phyloP scores from a whole-genome alignment of 2,329 filamentous ascomycete genomes.

The Fusarium irregulare region DNA sequence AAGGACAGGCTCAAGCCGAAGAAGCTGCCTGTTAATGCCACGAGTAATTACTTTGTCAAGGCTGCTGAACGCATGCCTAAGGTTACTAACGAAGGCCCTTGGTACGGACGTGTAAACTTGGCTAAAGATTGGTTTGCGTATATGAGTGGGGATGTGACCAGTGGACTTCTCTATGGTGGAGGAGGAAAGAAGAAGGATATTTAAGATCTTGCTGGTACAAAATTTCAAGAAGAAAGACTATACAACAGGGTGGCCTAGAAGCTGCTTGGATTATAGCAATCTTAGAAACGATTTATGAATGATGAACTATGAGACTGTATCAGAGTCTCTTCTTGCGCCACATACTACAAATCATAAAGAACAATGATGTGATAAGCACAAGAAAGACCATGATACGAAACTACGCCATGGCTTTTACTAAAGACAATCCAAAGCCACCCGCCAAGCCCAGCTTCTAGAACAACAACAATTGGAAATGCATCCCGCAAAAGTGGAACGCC shows the following conservation, averaged over 20 bases:
- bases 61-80: conserved; percentile 53
- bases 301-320: background rate
- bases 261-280: too few species aligned
- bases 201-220: too few species aligned
- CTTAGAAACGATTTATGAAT: background rate
- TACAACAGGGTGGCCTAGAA: too few species aligned
- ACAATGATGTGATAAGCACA: too few species aligned
- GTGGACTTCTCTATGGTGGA: conserved; percentile 48
- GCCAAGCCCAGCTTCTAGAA: background rate
- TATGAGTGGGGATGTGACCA: conserved; percentile 48
- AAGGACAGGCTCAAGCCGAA: conserved; percentile 42
- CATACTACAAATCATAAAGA: background rate
- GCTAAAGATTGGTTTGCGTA: conserved; percentile 47
- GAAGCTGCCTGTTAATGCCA: conserved; percentile 45
- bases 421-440: background rate
- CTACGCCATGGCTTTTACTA: background rate
- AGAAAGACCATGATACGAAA: too few species aligned
- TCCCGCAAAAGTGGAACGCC: background rate
- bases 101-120: conserved; percentile 52
- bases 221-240: too few species aligned
- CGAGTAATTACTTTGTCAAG: conserved; percentile 52
- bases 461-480: background rate
- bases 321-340: background rate
- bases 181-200: conserved; percentile 42
- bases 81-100: conserved; percentile 49